These are phyloP conservation scores for Balansia obtecta DNA, from an alignment of 2,329 filamentous ascomycete genomes.

Conservation along the genomic window DNA sequence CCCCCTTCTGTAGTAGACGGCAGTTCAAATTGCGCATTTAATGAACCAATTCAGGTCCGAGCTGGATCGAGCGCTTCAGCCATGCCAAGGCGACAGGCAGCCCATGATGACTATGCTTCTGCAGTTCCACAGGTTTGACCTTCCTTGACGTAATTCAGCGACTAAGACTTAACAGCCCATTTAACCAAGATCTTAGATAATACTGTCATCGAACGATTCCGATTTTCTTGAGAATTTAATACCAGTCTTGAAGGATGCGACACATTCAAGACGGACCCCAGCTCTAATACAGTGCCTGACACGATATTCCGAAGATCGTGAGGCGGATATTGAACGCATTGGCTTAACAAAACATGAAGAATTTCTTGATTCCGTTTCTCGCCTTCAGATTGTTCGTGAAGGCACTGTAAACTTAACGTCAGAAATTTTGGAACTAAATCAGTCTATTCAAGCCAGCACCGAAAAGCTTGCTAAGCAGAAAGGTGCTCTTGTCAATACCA, in stretches of 20 bases:
- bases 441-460: constrained; percentile 89
- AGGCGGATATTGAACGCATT: constrained; percentile 84
- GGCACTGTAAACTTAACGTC: constrained; percentile 79
- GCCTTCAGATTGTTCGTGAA: constrained; percentile 83
- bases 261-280: constrained; percentile 57
- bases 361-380: constrained; percentile 86
- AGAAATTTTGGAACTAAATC: constrained; percentile 85
- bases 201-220: constrained; percentile 77
- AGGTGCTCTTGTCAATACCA: constrained; percentile 82
- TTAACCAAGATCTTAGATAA: constrained; percentile 49
- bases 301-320: constrained; percentile 74
- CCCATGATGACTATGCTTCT: constrained; percentile 33
- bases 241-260: constrained; percentile 83
- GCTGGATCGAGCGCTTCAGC: constrained; percentile 8
- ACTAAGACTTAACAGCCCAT: neutral
- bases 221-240: constrained; percentile 96
- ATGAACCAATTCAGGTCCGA: neutral
- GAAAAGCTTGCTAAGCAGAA: constrained; percentile 92
- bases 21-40: neutral
- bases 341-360: constrained; percentile 95
- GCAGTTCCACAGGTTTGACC: constrained; percentile 31
- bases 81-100: constrained; percentile 33
- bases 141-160: neutral
- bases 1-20: neutral
- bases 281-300: constrained; percentile 58